Conservation (phyloP, 164 flowering plant species). For the Macadamia tetraphylla region DNA sequence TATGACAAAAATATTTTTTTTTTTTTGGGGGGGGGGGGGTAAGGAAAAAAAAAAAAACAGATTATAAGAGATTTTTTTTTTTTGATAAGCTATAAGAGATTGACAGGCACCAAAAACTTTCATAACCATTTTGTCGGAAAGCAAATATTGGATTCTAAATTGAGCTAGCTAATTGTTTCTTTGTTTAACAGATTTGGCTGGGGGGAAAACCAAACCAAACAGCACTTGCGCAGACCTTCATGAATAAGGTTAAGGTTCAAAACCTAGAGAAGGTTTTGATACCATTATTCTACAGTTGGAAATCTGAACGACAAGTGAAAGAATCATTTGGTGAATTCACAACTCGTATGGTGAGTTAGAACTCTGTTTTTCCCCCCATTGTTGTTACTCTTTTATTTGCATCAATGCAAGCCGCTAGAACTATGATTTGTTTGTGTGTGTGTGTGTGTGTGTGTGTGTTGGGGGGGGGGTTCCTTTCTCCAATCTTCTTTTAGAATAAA, state of each 20-base stretch:
- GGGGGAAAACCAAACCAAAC: conserved; percentile 93
- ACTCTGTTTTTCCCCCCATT: too few species aligned
- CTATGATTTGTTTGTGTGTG: too few species aligned
- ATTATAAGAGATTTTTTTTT: too few species aligned
- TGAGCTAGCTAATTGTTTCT: too few species aligned
- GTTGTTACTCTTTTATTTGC: too few species aligned
- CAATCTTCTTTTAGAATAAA: too few species aligned
- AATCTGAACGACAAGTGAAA: conserved; percentile 43
- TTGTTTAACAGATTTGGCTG: conserved; percentile 72
- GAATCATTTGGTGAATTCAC: conserved; percentile 94
- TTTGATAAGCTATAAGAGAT: not conserved
- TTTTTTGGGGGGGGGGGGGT: too few species aligned
- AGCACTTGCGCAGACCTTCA: conserved; percentile 56
- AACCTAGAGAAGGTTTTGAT: conserved; percentile 91
- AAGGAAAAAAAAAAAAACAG: not conserved
- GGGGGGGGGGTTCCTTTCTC: too few species aligned
- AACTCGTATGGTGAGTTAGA: conserved; percentile 58
- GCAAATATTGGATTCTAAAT: too few species aligned
- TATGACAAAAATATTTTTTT: not conserved
- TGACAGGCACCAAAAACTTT: not conserved
- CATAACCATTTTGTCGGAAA: too few species aligned
- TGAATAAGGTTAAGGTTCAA: conserved; percentile 90
- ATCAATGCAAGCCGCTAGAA: too few species aligned
- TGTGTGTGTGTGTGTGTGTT: too few species aligned
- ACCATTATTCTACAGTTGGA: conserved; percentile 86